Conservation (phyloP, 2,329 filamentous ascomycete species). For the Clonostachys byssicola region DNA sequence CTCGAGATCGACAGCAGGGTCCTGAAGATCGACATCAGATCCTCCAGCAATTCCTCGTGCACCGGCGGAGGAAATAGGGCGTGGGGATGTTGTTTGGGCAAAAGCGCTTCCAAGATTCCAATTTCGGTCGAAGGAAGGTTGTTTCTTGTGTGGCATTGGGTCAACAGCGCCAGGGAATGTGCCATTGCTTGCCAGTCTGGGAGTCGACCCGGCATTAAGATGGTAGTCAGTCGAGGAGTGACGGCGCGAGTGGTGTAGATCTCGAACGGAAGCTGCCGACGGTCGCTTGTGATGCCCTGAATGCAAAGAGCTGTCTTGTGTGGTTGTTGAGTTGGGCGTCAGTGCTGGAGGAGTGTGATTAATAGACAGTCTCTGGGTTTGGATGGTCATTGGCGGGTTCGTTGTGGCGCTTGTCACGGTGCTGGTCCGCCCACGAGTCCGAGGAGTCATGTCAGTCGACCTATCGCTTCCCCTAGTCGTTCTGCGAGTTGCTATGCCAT, state of each 20-base stretch:
- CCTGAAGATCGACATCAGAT: conserved; percentile 34
- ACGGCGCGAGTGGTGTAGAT: conserved; percentile 77
- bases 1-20: conserved; percentile 63
- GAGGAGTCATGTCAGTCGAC: conserved; percentile 48
- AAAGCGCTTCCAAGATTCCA: conserved; percentile 60
- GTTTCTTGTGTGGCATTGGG: conserved; percentile 52
- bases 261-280: conserved; percentile 77
- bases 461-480: conserved; percentile 55
- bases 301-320: conserved; percentile 40
- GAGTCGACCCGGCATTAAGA: conserved; percentile 16
- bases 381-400: conserved; percentile 40
- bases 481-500: conserved; percentile 42
- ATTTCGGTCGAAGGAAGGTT: conserved; percentile 66
- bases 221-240: conserved; percentile 83
- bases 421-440: conserved; percentile 50
- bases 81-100: conserved; percentile 24
- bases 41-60: conserved; percentile 36
- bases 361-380: conserved; percentile 42
- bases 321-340: conserved; percentile 28
- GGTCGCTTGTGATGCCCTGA: conserved; percentile 54
- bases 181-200: conserved; percentile 37
- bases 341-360: conserved; percentile 42
- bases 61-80: conserved; percentile 50
- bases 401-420: conserved; percentile 46
- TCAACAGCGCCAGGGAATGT: conserved; percentile 32